A percentile compares a stretch with the other conserved stretches of the same genome.
These are phyloP conservation scores for Yarrowia osloensis DNA, from an alignment of 805 yeast genomes.

Conservation along the genomic window DNA sequence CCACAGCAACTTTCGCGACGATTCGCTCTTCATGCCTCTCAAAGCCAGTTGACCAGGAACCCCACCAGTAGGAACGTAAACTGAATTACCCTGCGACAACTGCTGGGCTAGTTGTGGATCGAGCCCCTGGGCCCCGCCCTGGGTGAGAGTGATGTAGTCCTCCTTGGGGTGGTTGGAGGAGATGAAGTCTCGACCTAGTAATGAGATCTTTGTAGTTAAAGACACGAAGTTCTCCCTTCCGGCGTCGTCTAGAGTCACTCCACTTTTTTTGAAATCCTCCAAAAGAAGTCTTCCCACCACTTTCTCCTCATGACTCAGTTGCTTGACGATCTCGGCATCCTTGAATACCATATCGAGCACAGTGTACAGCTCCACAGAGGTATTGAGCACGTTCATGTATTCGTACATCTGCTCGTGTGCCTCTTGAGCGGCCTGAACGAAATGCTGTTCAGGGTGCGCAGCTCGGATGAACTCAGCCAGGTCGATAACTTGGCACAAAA, in stretches of 20 bases:
- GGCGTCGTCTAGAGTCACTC: constrained; percentile 70
- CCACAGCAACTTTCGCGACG: constrained; percentile 72
- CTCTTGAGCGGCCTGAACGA: constrained; percentile 78
- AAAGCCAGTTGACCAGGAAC: constrained; percentile 66
- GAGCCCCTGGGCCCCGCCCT: constrained; percentile 41
- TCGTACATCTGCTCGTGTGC: constrained; percentile 89
- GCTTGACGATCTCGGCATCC: constrained; percentile 42
- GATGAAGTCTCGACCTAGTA: constrained; percentile 76
- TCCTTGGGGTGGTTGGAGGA: constrained; percentile 47
- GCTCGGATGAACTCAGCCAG: constrained; percentile 89
- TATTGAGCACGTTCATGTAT: constrained; percentile 89
- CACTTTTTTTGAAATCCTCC: constrained; percentile 87
- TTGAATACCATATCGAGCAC: constrained; percentile 60
- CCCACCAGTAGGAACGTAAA: constrained; percentile 58
- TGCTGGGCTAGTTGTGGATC: constrained; percentile 40
- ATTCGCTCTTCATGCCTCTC: constrained; percentile 56
- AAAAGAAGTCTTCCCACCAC: constrained; percentile 78
- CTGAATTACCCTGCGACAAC: constrained; percentile 33
- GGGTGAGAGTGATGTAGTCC: constrained; percentile 35
- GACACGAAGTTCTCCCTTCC: constrained; percentile 71
- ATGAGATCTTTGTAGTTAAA: constrained; percentile 76
- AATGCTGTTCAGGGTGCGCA: constrained; percentile 73
- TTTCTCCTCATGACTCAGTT: constrained; percentile 70
- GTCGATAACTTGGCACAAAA: constrained; percentile 89
- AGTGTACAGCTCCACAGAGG: constrained; percentile 69